Evolutionary conservation across 345 rosid genomes (phyloP).

Genomic region (Moricandia arvensis): DNA sequence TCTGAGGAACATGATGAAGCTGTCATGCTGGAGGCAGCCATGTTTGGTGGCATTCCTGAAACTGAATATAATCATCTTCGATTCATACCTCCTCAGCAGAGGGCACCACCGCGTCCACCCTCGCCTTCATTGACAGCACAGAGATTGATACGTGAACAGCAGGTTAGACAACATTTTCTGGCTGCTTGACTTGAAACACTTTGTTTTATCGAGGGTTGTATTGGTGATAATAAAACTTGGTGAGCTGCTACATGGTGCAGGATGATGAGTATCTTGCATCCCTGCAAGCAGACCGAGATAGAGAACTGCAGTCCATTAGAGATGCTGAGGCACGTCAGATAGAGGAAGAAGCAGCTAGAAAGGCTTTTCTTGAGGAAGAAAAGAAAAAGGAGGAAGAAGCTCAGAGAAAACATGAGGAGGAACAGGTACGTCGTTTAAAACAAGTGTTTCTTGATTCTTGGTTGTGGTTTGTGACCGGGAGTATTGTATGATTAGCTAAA

Average conservation of each 20-base stretch:
- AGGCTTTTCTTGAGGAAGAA: constrained; percentile 80
- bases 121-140: constrained; percentile 95
- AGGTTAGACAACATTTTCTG: constrained; percentile 49
- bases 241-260: constrained; percentile 46
- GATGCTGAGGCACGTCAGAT: constrained; percentile 83
- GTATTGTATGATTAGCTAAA: not conserved
- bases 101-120: constrained; percentile 68
- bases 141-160: constrained; percentile 95
- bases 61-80: constrained; percentile 51
- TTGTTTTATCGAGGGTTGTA: not conserved
- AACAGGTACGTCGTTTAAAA: constrained; percentile 56
- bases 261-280: constrained; percentile 97
- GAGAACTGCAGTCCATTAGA: constrained; percentile 73
- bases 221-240: not conserved
- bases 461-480: not conserved
- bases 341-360: constrained; percentile 70
- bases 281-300: constrained; percentile 94
- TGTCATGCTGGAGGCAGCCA: constrained; percentile 99
- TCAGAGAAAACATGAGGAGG: constrained; percentile 72
- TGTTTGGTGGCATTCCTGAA: constrained; percentile 99
- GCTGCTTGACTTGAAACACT: not conserved
- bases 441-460: not conserved
- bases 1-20: constrained; percentile 99
- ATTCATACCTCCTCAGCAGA: constrained; percentile 44
- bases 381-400: constrained; percentile 70